Evolutionary conservation across 495 filamentous ascomycete genomes (phyloP), one percentile per base, ranked within the genome.

Genomic region (Podospora sp.): DNA sequence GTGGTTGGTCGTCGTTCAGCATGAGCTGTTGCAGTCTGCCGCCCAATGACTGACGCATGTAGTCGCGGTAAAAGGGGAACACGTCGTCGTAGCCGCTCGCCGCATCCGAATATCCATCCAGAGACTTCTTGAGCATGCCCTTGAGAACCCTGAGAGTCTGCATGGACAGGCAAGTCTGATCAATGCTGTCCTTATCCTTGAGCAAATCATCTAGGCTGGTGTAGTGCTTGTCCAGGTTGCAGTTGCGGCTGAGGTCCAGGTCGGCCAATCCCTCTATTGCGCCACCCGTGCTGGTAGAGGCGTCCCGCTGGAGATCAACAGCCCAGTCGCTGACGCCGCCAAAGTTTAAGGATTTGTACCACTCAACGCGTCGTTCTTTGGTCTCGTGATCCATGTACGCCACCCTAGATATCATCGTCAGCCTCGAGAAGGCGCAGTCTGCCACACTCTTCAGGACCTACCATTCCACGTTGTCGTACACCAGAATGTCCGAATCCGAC

Each of bases 401-500:
- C 0, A 81, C 78, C 29, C 29, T 33, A 33, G 29, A 33, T 8
- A 33, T 8, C 4, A 4, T 3, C 3, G 29, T 33, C 29, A 33
- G 29, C 29, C 8, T 33, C 29, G 8, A 33, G 29, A 33, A n/a
- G n/a, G n/a, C n/a, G n/a, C n/a, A n/a, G n/a, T n/a, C n/a, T n/a
- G n/a, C n/a, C n/a, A n/a, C n/a, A n/a, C n/a, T 8, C 29, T 33
- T 33, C 29, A 33, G 8, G 29, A 33, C 29, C 8, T 33, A 33
- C 78, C 79, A 82, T 20, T 81, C 63, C 6, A 73, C 79, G 9
- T 73, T 65, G 51, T 79, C 69, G 52, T 77, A 83, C 11, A 82
- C 75, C 0, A 82, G 11, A 14, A 82, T 76, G 64, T 80, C 67
- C 11, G 77, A 79, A 40, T 75, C 59, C 6, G 75, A 67, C 55